These are phyloP conservation scores for Clonostachys solani DNA, from an alignment of 2,329 filamentous ascomycete genomes.

Conservation along the genomic window DNA sequence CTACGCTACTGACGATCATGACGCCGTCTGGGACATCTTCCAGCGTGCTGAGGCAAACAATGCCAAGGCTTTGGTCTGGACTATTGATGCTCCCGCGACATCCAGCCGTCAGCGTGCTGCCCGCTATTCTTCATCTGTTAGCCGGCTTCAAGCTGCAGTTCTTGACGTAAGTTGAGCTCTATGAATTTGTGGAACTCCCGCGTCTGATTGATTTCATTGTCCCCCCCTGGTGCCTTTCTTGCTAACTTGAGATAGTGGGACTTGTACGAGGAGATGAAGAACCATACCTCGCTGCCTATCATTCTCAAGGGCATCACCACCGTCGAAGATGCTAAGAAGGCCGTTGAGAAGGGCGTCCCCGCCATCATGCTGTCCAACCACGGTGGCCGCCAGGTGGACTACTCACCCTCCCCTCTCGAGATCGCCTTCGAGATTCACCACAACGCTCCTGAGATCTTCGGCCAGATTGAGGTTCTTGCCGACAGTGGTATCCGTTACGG, in stretches of 20 bases:
- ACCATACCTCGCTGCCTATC: slow-evolving; percentile 33
- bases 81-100: slow-evolving; percentile 31
- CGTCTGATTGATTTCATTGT: slow-evolving; percentile 22
- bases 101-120: slow-evolving; percentile 34
- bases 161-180: too few relatives aligned
- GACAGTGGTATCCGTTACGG: slow-evolving; percentile 64
- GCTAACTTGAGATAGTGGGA: too few relatives aligned
- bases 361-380: slow-evolving; percentile 70
- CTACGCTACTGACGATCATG: slow-evolving; percentile 16
- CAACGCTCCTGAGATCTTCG: slow-evolving; percentile 56
- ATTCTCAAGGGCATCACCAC: slow-evolving; percentile 19
- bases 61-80: slow-evolving; percentile 29
- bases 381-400: slow-evolving; percentile 55
- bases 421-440: slow-evolving; percentile 56
- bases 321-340: slow-evolving; percentile 23
- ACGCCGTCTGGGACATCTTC: slow-evolving; percentile 21
- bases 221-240: too few relatives aligned
- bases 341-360: slow-evolving; percentile 56
- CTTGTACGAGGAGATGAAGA: slow-evolving; percentile 35
- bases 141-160: too few relatives aligned
- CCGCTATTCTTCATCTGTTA: slow-evolving; percentile 24
- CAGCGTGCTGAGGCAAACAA: slow-evolving; percentile 22
- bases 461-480: slow-evolving; percentile 55
- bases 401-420: slow-evolving; percentile 3
- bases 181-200: neutral